Conservation (phyloP, 164 flowering plant genomes). For the Paratinospora sagittata region DNA sequence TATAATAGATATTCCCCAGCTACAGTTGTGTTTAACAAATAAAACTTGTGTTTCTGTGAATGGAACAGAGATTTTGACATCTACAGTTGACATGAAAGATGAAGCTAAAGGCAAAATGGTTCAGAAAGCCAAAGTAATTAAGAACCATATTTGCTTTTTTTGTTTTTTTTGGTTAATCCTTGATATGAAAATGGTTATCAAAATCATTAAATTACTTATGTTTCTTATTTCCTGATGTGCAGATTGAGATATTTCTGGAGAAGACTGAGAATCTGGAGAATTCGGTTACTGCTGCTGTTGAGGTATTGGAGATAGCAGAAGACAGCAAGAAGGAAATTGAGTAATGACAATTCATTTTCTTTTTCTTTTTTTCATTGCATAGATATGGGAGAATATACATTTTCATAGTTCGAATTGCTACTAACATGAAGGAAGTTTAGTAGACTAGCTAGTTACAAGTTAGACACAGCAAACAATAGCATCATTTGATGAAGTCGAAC, state of each 20-base stretch:
- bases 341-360: not conserved
- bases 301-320: not conserved
- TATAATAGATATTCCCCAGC: not conserved
- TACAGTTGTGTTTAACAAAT: not conserved
- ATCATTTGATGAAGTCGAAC: not conserved
- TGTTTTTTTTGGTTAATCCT: not conserved
- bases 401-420: conserved; percentile 7
- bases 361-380: not conserved
- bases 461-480: no score
- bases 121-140: conserved; percentile 71
- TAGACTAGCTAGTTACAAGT: not conserved
- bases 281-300: conserved; percentile 3
- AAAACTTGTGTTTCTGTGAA: not conserved
- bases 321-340: conserved; percentile 9
- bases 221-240: not conserved
- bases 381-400: not conserved
- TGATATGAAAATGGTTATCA: no score
- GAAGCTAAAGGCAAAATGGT: conserved; percentile 57
- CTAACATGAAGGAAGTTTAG: conserved; percentile 9
- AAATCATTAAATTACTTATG: not conserved
- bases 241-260: conserved; percentile 23
- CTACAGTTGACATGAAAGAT: conserved; percentile 74
- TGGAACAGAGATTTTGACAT: conserved; percentile 59
- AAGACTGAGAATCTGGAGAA: conserved; percentile 18
- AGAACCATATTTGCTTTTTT: no score